Percentiles rank a stretch among this genome's conserved stretches.
These are phyloP conservation scores for Talaromyces sp. DNA, from an alignment of 2,329 filamentous ascomycete species.

Conservation along the genomic window DNA sequence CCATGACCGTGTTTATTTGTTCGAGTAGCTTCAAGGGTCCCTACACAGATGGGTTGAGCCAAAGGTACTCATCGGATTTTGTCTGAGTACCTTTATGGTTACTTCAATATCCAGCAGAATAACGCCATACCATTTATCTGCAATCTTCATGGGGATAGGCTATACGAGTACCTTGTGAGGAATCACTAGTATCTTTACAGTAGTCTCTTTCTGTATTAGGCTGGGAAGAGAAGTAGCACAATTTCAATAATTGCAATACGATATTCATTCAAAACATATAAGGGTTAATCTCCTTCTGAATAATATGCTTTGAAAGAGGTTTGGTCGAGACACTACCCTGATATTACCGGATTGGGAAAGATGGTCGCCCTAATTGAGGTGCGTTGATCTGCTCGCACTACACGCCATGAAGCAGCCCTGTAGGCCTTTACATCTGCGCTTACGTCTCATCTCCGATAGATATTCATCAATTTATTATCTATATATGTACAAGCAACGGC, in stretches of 20 bases:
- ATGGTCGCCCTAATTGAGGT: neutral
- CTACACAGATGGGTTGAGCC: neutral
- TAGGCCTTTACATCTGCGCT: neutral
- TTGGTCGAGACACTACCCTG: neutral
- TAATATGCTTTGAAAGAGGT: neutral
- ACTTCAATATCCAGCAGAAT: neutral
- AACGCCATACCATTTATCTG: neutral
- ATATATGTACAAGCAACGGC: neutral
- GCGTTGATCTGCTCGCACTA: neutral
- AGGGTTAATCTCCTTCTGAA: no score
- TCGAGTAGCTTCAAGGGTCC: neutral
- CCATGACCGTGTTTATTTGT: neutral
- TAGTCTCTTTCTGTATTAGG: neutral
- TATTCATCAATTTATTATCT: neutral
- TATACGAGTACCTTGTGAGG: constrained; percentile 2
- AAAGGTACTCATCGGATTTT: neutral
- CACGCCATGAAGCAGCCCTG: neutral
- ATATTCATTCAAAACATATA: no score
- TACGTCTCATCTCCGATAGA: neutral
- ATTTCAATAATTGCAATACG: neutral
- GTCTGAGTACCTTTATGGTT: neutral
- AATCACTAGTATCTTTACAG: neutral
- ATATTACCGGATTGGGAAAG: neutral
- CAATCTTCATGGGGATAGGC: neutral
- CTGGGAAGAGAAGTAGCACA: neutral